phyloP scores from a whole-genome alignment of 2,329 filamentous ascomycete genomes.

The Sphaerostilbella broomeana region DNA sequence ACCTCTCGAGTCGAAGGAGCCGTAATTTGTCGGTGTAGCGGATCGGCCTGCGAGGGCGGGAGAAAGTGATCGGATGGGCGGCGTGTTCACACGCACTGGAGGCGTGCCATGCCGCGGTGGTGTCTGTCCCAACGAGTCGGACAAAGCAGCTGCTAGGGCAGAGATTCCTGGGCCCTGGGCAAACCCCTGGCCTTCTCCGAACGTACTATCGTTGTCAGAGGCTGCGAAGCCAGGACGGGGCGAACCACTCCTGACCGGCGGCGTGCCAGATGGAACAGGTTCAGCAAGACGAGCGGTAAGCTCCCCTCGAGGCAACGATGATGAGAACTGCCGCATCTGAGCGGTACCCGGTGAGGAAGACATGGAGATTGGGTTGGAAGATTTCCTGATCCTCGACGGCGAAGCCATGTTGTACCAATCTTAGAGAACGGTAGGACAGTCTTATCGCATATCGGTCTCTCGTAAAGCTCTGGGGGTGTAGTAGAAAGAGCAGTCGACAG shows the following conservation, averaged over 20 bases:
- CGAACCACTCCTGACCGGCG: slow-evolving; percentile 31
- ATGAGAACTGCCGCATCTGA: slow-evolving; percentile 36
- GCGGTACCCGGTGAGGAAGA: slow-evolving; percentile 44
- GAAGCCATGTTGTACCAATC: slow-evolving; percentile 30
- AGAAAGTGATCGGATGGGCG: slow-evolving; percentile 33
- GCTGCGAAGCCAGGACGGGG: slow-evolving; percentile 22
- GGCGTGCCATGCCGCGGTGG: slow-evolving; percentile 66
- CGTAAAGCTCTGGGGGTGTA: not conserved
- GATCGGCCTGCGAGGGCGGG: slow-evolving; percentile 33
- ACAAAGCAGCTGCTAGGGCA: slow-evolving; percentile 80
- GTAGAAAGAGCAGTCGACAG: not conserved
- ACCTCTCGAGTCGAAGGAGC: slow-evolving; percentile 71
- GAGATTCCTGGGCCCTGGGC: slow-evolving; percentile 75
- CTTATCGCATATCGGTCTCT: slow-evolving; percentile 9
- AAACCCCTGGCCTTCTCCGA: slow-evolving; percentile 57
- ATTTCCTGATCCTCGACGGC: slow-evolving; percentile 26
- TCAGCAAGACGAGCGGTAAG: slow-evolving; percentile 56
- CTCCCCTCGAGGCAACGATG: slow-evolving; percentile 51
- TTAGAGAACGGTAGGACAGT: no score
- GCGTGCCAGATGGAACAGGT: slow-evolving; percentile 41
- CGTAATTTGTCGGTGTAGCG: slow-evolving; percentile 67
- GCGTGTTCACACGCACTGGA: slow-evolving; percentile 53
- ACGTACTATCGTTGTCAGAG: slow-evolving; percentile 44
- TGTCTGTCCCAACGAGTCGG: slow-evolving; percentile 62
- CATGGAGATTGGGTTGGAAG: slow-evolving; percentile 31